These are phyloP conservation scores for Suillus paluster DNA, from an alignment of 768 basidiomycete species.

Conservation along the genomic window DNA sequence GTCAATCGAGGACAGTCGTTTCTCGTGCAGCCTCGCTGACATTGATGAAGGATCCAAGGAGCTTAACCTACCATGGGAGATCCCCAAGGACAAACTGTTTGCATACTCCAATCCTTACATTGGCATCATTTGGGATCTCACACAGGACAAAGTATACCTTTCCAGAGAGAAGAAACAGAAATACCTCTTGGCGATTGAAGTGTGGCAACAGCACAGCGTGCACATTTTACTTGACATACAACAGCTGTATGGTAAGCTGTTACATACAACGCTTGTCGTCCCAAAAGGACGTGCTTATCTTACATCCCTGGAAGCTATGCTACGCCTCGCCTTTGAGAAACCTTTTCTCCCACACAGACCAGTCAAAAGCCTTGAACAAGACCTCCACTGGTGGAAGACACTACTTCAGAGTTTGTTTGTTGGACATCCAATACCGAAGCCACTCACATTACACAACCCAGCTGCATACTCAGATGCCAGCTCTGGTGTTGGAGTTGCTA, in stretches of 20 bases:
- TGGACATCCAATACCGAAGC: not conserved
- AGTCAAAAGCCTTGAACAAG: slow-evolving; percentile 9
- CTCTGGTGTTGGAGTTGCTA: slow-evolving; percentile 17
- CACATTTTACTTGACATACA: too few relatives aligned
- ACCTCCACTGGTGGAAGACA: slow-evolving; percentile 40
- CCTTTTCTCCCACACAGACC: slow-evolving; percentile 35
- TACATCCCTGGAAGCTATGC: too few relatives aligned
- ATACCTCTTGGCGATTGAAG: slow-evolving; percentile 15
- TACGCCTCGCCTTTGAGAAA: slow-evolving; percentile 23
- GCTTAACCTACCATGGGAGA: not conserved
- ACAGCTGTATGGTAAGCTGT: too few relatives aligned
- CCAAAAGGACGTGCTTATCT: too few relatives aligned
- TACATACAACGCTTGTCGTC: too few relatives aligned
- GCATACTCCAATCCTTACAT: slow-evolving; percentile 17
- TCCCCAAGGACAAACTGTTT: not conserved
- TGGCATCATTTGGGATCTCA: slow-evolving; percentile 37
- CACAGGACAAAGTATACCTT: slow-evolving; percentile 27
- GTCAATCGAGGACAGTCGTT: too few relatives aligned
- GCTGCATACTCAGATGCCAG: slow-evolving; percentile 22
- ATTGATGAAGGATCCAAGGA: not conserved
- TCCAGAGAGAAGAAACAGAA: slow-evolving; percentile 33
- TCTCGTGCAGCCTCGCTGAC: too few relatives aligned
- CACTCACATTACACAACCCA: not conserved
- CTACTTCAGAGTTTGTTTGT: not conserved
- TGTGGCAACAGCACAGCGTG: too few relatives aligned